Percentiles rank a stretch among this genome's conserved stretches.
Conservation (phyloP, 192 early-diverging fungal genomes). For the Coemansia sp. region DNA sequence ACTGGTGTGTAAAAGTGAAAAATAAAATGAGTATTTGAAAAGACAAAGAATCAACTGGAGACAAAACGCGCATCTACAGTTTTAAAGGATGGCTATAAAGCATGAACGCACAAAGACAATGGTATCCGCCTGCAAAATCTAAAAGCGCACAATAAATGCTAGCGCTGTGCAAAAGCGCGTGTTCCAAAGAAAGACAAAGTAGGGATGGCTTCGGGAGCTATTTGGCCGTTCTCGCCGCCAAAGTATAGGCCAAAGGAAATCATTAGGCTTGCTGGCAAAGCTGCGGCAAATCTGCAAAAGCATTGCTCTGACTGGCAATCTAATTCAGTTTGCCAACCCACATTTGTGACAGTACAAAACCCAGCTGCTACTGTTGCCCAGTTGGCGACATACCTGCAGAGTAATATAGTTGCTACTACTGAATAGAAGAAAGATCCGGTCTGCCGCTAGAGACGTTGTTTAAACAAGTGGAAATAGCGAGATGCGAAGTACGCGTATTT, state of each 20-base stretch:
- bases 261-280: neutral
- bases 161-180: neutral
- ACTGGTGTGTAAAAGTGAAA: neutral
- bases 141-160: conserved; percentile 3
- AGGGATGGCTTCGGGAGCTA: neutral
- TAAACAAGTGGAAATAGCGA: neutral
- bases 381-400: conserved; percentile 5
- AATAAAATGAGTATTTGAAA: conserved; percentile 5
- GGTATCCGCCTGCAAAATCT: neutral
- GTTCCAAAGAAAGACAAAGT: neutral
- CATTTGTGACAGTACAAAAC: no score
- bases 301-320: no score
- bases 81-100: neutral
- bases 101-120: neutral
- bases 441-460: neutral
- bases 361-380: neutral
- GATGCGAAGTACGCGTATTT: conserved; percentile 4
- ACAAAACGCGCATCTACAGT: neutral
- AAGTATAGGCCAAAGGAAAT: neutral
- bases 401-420: conserved; percentile 6
- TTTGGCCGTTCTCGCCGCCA: neutral
- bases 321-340: no score
- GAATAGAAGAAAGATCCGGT: conserved; percentile 3
- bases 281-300: no score
- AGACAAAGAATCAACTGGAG: conserved; percentile 1